Evolutionary conservation across 495 filamentous ascomycete genomes (phyloP).

Genomic region (Lophiotrema nucula): DNA sequence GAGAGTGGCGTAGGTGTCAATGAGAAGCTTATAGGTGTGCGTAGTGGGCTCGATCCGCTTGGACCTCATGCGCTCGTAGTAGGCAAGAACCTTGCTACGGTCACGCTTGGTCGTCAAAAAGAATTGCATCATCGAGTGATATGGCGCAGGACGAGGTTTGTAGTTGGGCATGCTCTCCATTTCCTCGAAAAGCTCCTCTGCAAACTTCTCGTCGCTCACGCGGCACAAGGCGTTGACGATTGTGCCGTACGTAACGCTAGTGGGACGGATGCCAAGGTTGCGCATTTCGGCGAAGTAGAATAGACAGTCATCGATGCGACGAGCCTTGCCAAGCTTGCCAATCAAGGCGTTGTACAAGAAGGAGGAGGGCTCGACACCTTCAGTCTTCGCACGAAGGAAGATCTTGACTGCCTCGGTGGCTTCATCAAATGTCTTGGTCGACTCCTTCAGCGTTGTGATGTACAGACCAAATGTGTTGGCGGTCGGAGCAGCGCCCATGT

Average conservation of each 20-base stretch:
- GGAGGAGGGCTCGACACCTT: constrained; percentile 90
- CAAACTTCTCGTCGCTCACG: constrained; percentile 95
- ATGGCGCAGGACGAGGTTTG: constrained; percentile 93
- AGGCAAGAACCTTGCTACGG: constrained; percentile 87
- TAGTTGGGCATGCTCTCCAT: constrained; percentile 99
- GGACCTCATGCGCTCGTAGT: constrained; percentile 89
- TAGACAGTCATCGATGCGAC: constrained; percentile 95
- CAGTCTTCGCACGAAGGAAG: constrained; percentile 88
- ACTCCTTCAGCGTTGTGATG: constrained; percentile 96
- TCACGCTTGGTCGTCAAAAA: constrained; percentile 97
- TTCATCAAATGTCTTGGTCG: constrained; percentile 95
- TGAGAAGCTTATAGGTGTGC: constrained; percentile 96
- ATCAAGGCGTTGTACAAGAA: constrained; percentile 99
- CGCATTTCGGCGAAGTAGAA: constrained; percentile 99
- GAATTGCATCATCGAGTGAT: constrained; percentile 99
- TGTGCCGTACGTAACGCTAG: constrained; percentile 96
- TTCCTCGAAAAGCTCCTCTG: constrained; percentile 96
- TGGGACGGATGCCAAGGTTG: constrained; percentile 84
- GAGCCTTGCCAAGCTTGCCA: constrained; percentile 94
- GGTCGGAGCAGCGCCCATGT: constrained; percentile 84
- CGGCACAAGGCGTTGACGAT: constrained; percentile 97
- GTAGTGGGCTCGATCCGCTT: constrained; percentile 86
- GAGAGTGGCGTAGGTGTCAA: constrained; percentile 91
- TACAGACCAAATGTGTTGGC: constrained; percentile 98
- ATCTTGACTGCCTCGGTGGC: constrained; percentile 95